Conservation (phyloP, 164 flowering plant species). For the Vitis amurensis region DNA sequence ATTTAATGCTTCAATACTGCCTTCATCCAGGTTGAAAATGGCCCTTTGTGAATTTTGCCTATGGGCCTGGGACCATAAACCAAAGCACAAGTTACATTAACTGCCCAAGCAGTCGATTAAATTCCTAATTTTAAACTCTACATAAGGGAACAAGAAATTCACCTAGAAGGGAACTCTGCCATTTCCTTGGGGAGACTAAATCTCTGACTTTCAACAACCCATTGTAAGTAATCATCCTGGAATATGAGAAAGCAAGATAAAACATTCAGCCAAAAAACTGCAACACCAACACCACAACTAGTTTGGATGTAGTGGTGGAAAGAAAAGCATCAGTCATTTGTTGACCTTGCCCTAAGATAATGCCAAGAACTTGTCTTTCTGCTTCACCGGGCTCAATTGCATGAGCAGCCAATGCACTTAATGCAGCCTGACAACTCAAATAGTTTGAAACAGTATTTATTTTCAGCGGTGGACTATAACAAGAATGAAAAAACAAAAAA, state of each 20-base stretch:
- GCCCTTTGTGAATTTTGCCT: slow-evolving; percentile 84
- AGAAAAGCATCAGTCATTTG: no score
- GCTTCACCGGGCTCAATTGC: no score
- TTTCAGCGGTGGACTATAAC: no score
- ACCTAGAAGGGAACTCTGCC: slow-evolving; percentile 92
- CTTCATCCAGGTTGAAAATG: slow-evolving; percentile 98
- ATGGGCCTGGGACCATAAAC: slow-evolving; percentile 81
- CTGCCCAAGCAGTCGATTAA: slow-evolving; percentile 21
- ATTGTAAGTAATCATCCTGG: slow-evolving; percentile 84
- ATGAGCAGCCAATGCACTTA: no score
- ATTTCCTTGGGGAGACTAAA: slow-evolving; percentile 79
- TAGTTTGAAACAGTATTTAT: no score
- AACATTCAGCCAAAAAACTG: neutral
- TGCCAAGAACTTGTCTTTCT: no score
- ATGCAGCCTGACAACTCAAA: no score
- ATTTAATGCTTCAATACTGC: slow-evolving; percentile 24
- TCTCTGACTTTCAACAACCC: slow-evolving; percentile 86
- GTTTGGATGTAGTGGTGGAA: no score
- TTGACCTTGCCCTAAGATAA: no score
- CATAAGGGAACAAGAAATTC: slow-evolving; percentile 3
- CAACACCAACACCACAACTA: no score
- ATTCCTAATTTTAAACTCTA: neutral
- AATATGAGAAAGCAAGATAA: neutral
- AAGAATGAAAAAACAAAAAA: no score
- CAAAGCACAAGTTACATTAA: slow-evolving; percentile 89